Base-by-base conservation (phyloP, 208 protist species). In the Trichomonas vaginalis region DNA sequence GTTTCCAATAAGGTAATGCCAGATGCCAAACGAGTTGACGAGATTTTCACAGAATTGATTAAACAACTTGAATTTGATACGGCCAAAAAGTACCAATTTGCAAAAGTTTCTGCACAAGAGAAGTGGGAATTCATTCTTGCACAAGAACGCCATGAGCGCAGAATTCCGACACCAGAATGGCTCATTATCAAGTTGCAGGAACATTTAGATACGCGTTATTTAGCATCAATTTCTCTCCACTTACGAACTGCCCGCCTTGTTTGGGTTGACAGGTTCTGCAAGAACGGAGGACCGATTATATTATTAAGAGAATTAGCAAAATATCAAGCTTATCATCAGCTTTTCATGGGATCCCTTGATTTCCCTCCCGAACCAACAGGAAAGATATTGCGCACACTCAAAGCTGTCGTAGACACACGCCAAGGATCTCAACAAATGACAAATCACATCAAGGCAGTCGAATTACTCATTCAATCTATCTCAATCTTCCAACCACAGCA, bases 101-200 rank as follows among this genome's bases (percentile, higher is more conserved):
- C 3, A 10, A 27, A 12, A 47, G 42, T 35, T 9, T 45, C 35
- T 23, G 32, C 32, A 32, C 32, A 88, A 27, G 35, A 88, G 39
- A 88, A 88, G 40, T n/a, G 32, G 32, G 82, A 88, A 17, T 88
- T 88, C 15, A 88, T 88, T 47, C 82, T 32, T 23, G 17, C 8
- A 3, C 82, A 88, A 47, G 82, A 88, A 88, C 14, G 47, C 21
- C 39, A 88, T 32, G 82, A 88, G 47, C 32, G 47, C 0, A 35
- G 82, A n/a, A 39, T 88, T 47, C 82, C 82, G 32, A n/a, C 82
- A 88, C 82, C 82, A 88, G 39, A 88, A 88, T 88, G 82, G 82
- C 6, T 88, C 1, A 32, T 88, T 23, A 40, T 47, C 14, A 35
- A 88, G 39, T 23, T 88, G 15, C 40, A 45, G 27, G 17, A 88